Percentiles rank a stretch among this genome's conserved stretches.
Evolutionary conservation across 352 stramenopile genomes (phyloP).

Genomic region (Thraustochytrium sp.): DNA sequence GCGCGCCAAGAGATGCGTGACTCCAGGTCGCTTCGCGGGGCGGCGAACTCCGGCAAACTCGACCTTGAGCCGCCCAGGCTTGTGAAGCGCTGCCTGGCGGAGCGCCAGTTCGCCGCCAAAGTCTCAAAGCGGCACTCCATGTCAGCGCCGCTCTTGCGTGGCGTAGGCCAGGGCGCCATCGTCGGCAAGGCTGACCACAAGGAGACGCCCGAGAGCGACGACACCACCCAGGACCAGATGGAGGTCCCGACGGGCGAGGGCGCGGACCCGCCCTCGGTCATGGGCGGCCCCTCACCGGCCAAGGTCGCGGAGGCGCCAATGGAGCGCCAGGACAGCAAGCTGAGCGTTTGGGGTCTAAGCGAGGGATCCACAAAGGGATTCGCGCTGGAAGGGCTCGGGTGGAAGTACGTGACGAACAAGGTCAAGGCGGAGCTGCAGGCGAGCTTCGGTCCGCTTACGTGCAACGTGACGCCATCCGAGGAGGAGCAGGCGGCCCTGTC

Average conservation of each 20-base stretch:
- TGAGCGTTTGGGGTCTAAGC: neutral
- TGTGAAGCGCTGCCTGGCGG: neutral
- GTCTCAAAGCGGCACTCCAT: constrained; percentile 23
- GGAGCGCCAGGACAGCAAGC: neutral
- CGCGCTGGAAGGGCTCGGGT: neutral
- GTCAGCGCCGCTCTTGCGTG: constrained; percentile 13
- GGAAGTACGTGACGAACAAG: constrained; percentile 17
- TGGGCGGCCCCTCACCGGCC: neutral
- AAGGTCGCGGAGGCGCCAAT: neutral
- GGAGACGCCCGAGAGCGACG: neutral
- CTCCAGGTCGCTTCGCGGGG: neutral
- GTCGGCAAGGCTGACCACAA: neutral
- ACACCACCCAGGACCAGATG: neutral
- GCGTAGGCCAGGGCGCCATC: neutral
- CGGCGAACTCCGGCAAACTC: neutral
- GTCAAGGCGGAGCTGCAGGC: constrained; percentile 30
- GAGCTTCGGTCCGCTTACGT: neutral
- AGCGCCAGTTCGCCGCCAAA: neutral
- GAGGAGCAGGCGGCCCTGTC: neutral
- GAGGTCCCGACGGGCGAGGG: neutral
- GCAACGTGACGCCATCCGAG: neutral
- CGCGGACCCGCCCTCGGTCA: neutral
- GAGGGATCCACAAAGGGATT: neutral
- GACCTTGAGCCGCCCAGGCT: neutral
- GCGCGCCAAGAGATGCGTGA: neutral